Base-by-base conservation (phyloP, 2,329 filamentous ascomycete genomes). In the Botryotinia globosa region DNA sequence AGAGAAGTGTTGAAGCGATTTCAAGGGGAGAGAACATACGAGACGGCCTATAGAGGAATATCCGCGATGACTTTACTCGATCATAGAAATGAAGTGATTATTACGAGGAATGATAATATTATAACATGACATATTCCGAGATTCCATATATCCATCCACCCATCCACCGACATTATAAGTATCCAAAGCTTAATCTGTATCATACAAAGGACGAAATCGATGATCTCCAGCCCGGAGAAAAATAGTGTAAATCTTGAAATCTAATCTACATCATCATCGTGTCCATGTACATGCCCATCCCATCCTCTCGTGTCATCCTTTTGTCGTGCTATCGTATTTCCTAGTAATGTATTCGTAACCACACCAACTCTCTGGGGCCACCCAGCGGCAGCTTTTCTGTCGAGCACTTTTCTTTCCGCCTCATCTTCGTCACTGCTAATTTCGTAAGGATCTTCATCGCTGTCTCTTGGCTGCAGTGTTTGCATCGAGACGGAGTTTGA, bases 381-480 rank as follows among this genome's bases (percentile, higher is more conserved):
- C n/a, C 76, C 77, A 56, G 65, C 64, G n/a, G 74, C 61, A 56
- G 76, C 73, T 56, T 78, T 79, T 8, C 76, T 71, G 62, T 80
- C 75, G 25, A 77, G 54, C 10, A 63, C 71, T 42, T 71, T 76
- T 32, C 73, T 74, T 34, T 79, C 77, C 29, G 73, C 73, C 65
- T 78, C 78, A 32, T 79, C 76, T 34, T 80, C 79, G 73, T 80
- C 79, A 45, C 76, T 78, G 63, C 78, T 80, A 25, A 77, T 75
- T n/a, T 79, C 77, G 68, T 80, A 79, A 44, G 77, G 76, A 71
- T 80, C 78, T 18, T 77, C 77, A 25, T 75, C 75, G 39, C 72
- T 69, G 39, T 73, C 72, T 59, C 75, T 74, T 18, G 77, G 77
- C 20, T 74, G 63, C 14, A 79, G 61, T 34, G 75, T 79, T 62